Evolutionary conservation across 257 asterid species (phyloP).

Genomic region (Solanum habrochaites): DNA sequence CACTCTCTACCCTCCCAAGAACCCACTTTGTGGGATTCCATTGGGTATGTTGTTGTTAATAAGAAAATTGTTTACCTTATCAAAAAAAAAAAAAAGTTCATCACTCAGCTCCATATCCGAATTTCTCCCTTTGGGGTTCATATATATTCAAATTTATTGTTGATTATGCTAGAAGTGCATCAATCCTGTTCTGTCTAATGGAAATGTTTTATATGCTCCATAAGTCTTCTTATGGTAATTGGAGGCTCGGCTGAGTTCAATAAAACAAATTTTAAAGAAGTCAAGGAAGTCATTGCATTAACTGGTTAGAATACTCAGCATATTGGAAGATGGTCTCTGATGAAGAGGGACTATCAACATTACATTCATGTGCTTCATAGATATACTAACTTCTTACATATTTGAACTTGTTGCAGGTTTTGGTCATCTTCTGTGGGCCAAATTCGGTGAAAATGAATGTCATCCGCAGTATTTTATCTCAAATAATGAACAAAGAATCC

Average conservation of each 20-base stretch:
- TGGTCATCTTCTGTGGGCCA: slow-evolving; percentile 47
- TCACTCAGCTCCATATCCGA: not conserved
- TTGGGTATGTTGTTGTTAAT: not conserved
- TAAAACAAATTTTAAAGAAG: not conserved
- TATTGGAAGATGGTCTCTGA: not conserved
- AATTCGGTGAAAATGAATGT: slow-evolving; percentile 33
- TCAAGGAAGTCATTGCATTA: not conserved
- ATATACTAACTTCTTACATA: not conserved
- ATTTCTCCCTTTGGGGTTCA: not conserved
- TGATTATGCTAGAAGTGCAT: not conserved
- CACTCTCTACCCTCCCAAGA: not conserved
- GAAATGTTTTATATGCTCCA: not conserved
- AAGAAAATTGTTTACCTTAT: not conserved
- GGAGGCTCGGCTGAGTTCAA: not conserved
- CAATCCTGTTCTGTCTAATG: not conserved
- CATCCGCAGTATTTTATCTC: slow-evolving; percentile 34
- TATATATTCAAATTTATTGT: not conserved
- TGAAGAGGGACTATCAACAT: not conserved
- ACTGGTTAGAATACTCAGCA: not conserved
- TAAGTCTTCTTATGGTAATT: not conserved
- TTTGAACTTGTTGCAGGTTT: slow-evolving; percentile 30
- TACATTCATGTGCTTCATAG: not conserved
- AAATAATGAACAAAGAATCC: slow-evolving; percentile 30
- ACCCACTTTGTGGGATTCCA: not conserved
- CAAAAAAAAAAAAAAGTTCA: not conserved